phyloP scores from a whole-genome alignment of 2,329 filamentous ascomycete genomes.

The Xylariomycetidae sp. region DNA sequence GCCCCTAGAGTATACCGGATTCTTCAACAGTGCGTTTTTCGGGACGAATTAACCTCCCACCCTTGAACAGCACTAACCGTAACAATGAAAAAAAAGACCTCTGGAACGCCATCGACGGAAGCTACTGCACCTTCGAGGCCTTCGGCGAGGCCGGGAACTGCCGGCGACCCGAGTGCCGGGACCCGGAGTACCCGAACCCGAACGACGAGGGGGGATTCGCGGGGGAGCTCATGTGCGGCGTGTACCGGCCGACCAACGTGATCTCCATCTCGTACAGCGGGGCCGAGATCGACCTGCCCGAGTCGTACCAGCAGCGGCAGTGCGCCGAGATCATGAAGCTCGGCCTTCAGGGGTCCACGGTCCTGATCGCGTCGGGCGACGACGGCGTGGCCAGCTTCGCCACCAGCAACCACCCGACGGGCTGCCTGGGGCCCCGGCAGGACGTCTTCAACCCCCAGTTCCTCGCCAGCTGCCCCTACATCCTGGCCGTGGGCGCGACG shows the following conservation, averaged over 20 bases:
- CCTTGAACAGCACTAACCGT: too few species aligned
- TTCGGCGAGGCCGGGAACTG: slow-evolving; percentile 45
- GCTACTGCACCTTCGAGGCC: slow-evolving; percentile 48
- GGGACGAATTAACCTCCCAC: too few species aligned
- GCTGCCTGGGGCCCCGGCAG: slow-evolving; percentile 32
- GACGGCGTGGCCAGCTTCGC: slow-evolving; percentile 37
- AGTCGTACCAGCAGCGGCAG: slow-evolving; percentile 48
- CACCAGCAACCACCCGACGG: slow-evolving; percentile 20
- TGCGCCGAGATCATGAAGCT: slow-evolving; percentile 51
- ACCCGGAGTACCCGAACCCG: slow-evolving; percentile 47
- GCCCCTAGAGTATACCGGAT: slow-evolving; percentile 22
- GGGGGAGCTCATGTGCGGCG: slow-evolving; percentile 32
- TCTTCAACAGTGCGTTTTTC: slow-evolving; percentile 25
- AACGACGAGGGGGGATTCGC: slow-evolving; percentile 44
- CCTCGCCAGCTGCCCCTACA: slow-evolving; percentile 44
- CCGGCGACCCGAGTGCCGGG: slow-evolving; percentile 33
- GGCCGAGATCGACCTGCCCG: slow-evolving; percentile 47
- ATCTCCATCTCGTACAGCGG: slow-evolving; percentile 53
- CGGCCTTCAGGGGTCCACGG: slow-evolving; percentile 42
- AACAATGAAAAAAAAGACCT: slow-evolving; percentile 28
- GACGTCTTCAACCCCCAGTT: slow-evolving; percentile 46
- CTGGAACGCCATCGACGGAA: slow-evolving; percentile 47
- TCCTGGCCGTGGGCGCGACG: slow-evolving; percentile 40
- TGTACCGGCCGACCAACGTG: slow-evolving; percentile 28
- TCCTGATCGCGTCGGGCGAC: slow-evolving; percentile 45